Conservation (phyloP, 176 grass and related monocot genomes). For the Zoysia japonica region DNA sequence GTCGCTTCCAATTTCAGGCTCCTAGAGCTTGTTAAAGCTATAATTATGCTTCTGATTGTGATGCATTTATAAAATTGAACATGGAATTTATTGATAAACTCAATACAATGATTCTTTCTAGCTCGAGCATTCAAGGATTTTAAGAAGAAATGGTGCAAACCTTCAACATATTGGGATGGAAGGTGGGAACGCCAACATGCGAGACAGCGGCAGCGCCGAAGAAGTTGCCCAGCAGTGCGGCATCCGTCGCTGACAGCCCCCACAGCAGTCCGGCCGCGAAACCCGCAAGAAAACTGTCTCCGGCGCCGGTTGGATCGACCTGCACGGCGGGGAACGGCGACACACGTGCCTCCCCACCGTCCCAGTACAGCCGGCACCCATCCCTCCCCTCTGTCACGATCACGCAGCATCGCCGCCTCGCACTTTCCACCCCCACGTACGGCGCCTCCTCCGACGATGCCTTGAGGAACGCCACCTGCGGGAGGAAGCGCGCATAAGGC, state of each 20-base stretch:
- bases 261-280: conserved; percentile 76
- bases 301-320: conserved; percentile 90
- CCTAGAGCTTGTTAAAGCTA: conserved; percentile 10
- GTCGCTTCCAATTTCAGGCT: background rate
- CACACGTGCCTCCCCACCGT: conserved; percentile 61
- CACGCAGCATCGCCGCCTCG: conserved; percentile 69
- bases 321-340: conserved; percentile 66
- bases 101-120: background rate
- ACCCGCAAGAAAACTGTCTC: conserved; percentile 88
- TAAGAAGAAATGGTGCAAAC: conserved; percentile 37
- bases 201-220: conserved; percentile 71
- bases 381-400: conserved; percentile 89
- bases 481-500: conserved; percentile 59
- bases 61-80: background rate
- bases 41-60: background rate
- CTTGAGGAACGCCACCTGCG: conserved; percentile 73
- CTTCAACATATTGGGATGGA: conserved; percentile 77
- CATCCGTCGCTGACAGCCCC: conserved; percentile 71
- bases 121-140: background rate
- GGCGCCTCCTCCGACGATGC: conserved; percentile 90
- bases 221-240: conserved; percentile 85
- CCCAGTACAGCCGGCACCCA: conserved; percentile 76
- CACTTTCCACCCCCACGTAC: conserved; percentile 68
- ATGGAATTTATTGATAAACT: background rate
- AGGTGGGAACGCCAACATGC: conserved; percentile 77